Percentiles rank a stretch among this genome's conserved stretches.
Conservation (phyloP, 106 monocot genomes). For the Dactylorhiza incarnata region DNA sequence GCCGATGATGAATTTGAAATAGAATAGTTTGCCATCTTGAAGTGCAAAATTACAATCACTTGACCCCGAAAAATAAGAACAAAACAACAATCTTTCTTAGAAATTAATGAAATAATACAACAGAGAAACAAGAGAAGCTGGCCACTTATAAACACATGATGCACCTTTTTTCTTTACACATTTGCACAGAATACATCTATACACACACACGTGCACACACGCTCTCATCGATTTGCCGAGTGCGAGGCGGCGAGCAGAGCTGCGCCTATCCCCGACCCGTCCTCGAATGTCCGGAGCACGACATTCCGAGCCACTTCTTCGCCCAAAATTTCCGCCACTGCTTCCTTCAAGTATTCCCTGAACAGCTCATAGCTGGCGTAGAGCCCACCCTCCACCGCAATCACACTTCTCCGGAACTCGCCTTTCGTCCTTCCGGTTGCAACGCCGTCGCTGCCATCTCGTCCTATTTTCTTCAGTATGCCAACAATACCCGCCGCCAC, state of each 20-base stretch:
- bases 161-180: conserved; percentile 22
- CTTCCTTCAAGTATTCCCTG: conserved; percentile 83
- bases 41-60: neutral
- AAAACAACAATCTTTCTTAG: conserved; percentile 2
- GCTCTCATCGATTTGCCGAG: conserved; percentile 31
- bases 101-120: conserved; percentile 8
- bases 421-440: conserved; percentile 36
- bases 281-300: conserved; percentile 43
- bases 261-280: conserved; percentile 89
- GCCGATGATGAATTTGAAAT: too few relatives aligned
- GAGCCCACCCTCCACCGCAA: conserved; percentile 78
- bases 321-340: conserved; percentile 69
- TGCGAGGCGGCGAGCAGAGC: conserved; percentile 74
- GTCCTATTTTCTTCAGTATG: conserved; percentile 87
- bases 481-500: conserved; percentile 93
- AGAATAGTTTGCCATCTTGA: too few relatives aligned
- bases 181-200: conserved; percentile 25
- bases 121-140: neutral
- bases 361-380: conserved; percentile 58
- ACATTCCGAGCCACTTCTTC: conserved; percentile 67
- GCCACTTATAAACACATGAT: conserved; percentile 2
- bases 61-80: neutral
- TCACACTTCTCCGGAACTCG: conserved; percentile 48
- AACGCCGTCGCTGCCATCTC: conserved; percentile 70
- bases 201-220: conserved; percentile 11